phyloP scores from a whole-genome alignment of 768 basidiomycete species.

The Lactarius tabidus region DNA sequence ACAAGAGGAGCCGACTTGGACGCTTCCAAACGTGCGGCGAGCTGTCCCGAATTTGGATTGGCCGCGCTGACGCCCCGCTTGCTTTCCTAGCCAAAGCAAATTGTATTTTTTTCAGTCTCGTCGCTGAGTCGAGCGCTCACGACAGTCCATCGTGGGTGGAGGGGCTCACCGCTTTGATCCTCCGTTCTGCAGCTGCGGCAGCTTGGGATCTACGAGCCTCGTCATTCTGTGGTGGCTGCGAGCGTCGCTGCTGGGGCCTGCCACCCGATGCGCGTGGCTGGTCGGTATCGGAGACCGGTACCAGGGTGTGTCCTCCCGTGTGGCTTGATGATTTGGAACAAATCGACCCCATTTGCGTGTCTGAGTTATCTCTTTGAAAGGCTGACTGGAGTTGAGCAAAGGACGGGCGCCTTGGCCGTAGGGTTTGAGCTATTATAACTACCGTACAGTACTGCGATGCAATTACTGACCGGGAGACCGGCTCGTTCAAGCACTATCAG shows the following conservation, averaged over 20 bases:
- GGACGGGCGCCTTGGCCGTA: neutral
- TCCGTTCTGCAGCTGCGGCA: constrained; percentile 36
- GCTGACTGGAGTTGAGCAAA: neutral
- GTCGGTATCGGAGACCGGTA: constrained; percentile 11
- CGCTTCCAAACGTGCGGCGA: constrained; percentile 42
- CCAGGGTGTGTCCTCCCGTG: constrained; percentile 33
- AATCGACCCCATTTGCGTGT: constrained; percentile 34
- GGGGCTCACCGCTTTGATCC: constrained; percentile 33
- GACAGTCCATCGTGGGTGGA: neutral
- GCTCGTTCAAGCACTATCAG: neutral
- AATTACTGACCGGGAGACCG: neutral
- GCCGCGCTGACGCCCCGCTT: constrained; percentile 41
- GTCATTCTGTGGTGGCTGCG: neutral
- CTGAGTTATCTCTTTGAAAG: neutral
- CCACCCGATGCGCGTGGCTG: neutral
- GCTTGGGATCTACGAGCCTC: constrained; percentile 30
- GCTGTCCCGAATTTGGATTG: constrained; percentile 45
- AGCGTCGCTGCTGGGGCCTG: neutral
- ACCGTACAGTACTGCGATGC: neutral
- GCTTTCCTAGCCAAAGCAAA: constrained; percentile 33
- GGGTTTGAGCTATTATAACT: neutral
- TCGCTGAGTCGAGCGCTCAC: neutral
- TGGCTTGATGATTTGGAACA: constrained; percentile 36
- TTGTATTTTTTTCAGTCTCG: constrained; percentile 4
- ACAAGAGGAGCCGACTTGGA: constrained; percentile 36